Conservation (phyloP, 306 rosid species). For the Comarum palustre region DNA sequence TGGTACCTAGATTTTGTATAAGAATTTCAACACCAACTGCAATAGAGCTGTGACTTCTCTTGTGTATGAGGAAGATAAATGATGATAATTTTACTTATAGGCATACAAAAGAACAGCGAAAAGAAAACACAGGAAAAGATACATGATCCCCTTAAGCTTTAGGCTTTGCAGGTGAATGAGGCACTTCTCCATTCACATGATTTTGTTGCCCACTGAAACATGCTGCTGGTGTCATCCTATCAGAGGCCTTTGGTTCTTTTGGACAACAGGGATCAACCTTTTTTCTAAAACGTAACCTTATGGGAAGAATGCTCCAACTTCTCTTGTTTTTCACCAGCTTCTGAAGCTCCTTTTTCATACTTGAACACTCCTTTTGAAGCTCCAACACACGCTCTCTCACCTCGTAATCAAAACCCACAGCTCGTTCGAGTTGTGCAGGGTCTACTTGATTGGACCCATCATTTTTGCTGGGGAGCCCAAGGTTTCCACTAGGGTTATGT, state of each 20-base stretch:
- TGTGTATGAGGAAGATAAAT: not conserved
- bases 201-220: slow-evolving; percentile 37
- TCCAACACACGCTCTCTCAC: slow-evolving; percentile 63
- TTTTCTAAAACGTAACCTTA: slow-evolving; percentile 54
- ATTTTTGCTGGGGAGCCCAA: slow-evolving; percentile 37
- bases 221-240: slow-evolving; percentile 31
- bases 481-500: slow-evolving; percentile 41
- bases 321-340: slow-evolving; percentile 57
- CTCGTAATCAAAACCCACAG: slow-evolving; percentile 32
- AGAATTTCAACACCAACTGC: not conserved
- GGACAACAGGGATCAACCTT: slow-evolving; percentile 42
- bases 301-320: slow-evolving; percentile 71
- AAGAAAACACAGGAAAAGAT: not conserved
- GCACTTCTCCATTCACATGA: slow-evolving; percentile 32
- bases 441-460: slow-evolving; percentile 34
- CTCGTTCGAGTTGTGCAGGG: slow-evolving; percentile 19
- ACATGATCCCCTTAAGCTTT: not conserved
- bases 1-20: not conserved
- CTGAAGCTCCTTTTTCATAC: slow-evolving; percentile 60
- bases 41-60: not conserved
- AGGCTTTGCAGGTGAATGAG: slow-evolving; percentile 29
- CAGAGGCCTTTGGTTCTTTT: slow-evolving; percentile 31
- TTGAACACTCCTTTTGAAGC: slow-evolving; percentile 72
- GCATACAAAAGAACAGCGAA: not conserved
- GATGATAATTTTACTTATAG: not conserved